Base-by-base conservation (phyloP, 1,284 basidiomycete genomes). In the Heterobasidion occidentale region DNA sequence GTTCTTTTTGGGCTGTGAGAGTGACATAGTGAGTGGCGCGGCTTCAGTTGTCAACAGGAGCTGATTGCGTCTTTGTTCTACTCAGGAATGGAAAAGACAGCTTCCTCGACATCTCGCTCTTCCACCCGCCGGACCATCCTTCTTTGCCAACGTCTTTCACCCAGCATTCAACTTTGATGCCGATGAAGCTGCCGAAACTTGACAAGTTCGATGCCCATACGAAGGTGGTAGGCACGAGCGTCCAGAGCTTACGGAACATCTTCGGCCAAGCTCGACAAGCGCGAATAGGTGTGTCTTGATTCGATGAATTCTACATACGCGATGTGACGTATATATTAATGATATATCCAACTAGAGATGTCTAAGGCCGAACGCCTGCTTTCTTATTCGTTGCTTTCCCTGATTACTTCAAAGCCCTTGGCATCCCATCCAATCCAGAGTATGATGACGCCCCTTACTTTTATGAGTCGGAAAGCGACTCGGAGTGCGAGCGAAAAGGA, bases 161-260 rank as follows among this genome's bases (percentile, higher is more conserved):
- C 92, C 90, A 1, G 86, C 81, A 1, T 94, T 90, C 70, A 92
- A 93, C 66, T 65, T 94, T 45, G 91, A 94, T 60, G 67, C 76
- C 0, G 83, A 88, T 42, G 88, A 90, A 51, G 82, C 82, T 2
- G 70, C 73, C 15, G 80, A 83, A 8, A 71, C 75, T 81, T 1
- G 77, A 82, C 9, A 70, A 78, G 1, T 93, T 93, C 65, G 78
- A 83, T 45, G 71, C 71, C 9, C 86, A 92, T 62, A 78, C 82
- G 0, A 76, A 74, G 36, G 83, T 81, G 0, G 79, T 89, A 1
- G 84, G 81, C 3, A 80, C 78, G 58, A 81, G 87, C 14, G 83
- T 90, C 1, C 85, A 91, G 61, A 77, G 74, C 0, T 65, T 92
- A 36, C 75, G 88, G 36, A 78, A 73, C 48, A 76, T 82, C 0